phyloP scores from a whole-genome alignment of 371 early-diverging fungal species.

The Globomyces sp. region DNA sequence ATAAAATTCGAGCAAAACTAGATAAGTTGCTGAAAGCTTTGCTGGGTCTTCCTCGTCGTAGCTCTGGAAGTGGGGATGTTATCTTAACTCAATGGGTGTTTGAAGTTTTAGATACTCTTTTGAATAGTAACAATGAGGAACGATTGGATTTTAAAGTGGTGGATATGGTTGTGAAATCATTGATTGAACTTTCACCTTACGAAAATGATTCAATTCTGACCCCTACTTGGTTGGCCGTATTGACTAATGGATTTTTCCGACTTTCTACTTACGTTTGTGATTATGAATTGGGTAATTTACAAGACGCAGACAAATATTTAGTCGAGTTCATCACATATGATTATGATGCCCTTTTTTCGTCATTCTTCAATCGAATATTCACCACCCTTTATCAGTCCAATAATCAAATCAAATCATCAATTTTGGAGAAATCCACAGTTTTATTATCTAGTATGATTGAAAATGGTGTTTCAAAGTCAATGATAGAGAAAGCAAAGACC shows the following conservation, averaged over 20 bases:
- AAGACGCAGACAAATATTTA: conserved; percentile 31
- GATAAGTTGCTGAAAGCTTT: conserved; percentile 67
- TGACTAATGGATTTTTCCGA: conserved; percentile 67
- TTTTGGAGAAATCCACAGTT: conserved; percentile 51
- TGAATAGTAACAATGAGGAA: conserved; percentile 38
- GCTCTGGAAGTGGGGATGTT: conserved; percentile 55
- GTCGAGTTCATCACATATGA: conserved; percentile 48
- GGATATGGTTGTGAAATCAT: conserved; percentile 47
- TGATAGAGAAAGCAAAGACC: conserved; percentile 39
- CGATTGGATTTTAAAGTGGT: conserved; percentile 34
- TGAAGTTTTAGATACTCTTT: conserved; percentile 72
- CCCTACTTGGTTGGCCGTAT: conserved; percentile 83
- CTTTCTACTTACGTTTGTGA: conserved; percentile 29
- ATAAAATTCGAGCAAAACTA: conserved; percentile 29
- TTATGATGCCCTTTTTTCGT: conserved; percentile 65
- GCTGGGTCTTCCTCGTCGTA: conserved; percentile 66
- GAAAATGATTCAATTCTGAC: conserved; percentile 75
- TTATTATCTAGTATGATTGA: conserved; percentile 67
- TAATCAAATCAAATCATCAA: conserved; percentile 39
- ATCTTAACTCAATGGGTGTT: conserved; percentile 80
- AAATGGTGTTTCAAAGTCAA: conserved; percentile 64
- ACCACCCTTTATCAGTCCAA: conserved; percentile 70
- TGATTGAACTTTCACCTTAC: conserved; percentile 80
- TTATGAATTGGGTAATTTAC: conserved; percentile 26
- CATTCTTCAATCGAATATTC: conserved; percentile 56